These are phyloP conservation scores for Petunia secreta DNA, from an alignment of 257 asterid genomes.

Conservation along the genomic window DNA sequence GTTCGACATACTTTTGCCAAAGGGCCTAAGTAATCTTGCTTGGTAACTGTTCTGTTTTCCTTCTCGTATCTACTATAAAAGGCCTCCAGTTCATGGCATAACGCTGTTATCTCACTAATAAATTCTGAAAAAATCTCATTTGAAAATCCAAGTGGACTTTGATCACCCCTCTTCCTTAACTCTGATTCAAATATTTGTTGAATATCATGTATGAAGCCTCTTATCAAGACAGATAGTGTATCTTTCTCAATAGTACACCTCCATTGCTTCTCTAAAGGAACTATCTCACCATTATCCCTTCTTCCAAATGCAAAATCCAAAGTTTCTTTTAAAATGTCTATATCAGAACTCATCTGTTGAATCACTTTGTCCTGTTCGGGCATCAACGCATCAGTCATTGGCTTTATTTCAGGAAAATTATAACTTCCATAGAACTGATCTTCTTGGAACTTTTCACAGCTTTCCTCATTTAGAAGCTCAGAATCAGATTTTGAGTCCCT, in stretches of 20 bases:
- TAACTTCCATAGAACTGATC: constrained; percentile 25
- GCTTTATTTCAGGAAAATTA: constrained; percentile 28
- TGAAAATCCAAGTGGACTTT: constrained; percentile 24
- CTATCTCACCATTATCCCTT: constrained; percentile 53
- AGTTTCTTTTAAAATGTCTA: constrained; percentile 61
- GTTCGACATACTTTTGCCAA: constrained; percentile 32
- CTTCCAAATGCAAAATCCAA: constrained; percentile 67
- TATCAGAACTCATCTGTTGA: constrained; percentile 64
- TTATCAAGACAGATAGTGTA: constrained; percentile 41
- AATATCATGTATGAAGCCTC: constrained; percentile 52
- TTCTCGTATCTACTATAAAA: constrained; percentile 33
- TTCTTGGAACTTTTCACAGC: constrained; percentile 34
- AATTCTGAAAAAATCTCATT: constrained; percentile 45
- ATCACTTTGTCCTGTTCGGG: constrained; percentile 49
- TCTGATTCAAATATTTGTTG: constrained; percentile 35
- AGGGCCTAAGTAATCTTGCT: neutral
- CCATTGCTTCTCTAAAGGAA: constrained; percentile 74
- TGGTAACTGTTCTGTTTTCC: constrained; percentile 1
- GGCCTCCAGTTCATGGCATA: constrained; percentile 41
- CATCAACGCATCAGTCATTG: constrained; percentile 27
- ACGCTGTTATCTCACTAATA: constrained; percentile 37
- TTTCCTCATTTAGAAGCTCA: constrained; percentile 48
- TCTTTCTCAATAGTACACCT: constrained; percentile 60
- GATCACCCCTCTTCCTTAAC: constrained; percentile 32
- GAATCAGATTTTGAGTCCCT: constrained; percentile 42